Evolutionary conservation across 148 eudicot species (phyloP).

Genomic region (Silene latifolia): DNA sequence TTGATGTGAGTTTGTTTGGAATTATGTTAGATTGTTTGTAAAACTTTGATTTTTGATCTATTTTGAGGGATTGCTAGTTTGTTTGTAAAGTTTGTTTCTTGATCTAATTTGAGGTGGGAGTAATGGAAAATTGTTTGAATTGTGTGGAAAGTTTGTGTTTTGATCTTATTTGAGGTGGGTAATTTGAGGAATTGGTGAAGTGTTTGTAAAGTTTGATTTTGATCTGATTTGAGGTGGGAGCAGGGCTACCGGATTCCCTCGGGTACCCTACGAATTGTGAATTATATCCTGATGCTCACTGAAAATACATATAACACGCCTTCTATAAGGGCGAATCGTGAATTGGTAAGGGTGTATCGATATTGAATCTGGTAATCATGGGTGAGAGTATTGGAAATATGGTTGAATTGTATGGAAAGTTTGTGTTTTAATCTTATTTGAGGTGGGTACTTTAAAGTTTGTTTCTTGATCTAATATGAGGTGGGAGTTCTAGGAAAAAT

Average conservation of each 20-base stretch:
- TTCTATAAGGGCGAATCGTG: no score
- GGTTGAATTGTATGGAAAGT: no score
- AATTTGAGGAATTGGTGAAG: neutral
- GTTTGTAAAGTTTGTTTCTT: neutral
- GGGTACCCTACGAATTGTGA: no score
- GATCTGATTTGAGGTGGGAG: slow-evolving; percentile 1
- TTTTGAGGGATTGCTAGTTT: neutral
- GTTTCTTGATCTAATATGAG: no score
- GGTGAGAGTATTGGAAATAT: neutral
- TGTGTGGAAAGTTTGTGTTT: neutral
- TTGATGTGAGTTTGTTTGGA: neutral
- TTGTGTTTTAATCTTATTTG: neutral
- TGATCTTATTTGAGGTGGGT: neutral
- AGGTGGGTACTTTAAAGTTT: no score
- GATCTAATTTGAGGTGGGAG: neutral
- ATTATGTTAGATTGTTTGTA: neutral
- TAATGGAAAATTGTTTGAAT: neutral
- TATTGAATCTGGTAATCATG: no score
- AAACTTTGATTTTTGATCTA: neutral
- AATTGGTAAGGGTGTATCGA: no score
- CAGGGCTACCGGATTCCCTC: no score
- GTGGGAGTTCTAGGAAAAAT: neutral
- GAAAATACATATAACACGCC: no score
- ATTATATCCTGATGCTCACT: no score
- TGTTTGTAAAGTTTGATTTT: neutral